These are phyloP conservation scores for Mucor circinelloides DNA, from an alignment of 371 early-diverging fungal genomes.

Conservation along the genomic window DNA sequence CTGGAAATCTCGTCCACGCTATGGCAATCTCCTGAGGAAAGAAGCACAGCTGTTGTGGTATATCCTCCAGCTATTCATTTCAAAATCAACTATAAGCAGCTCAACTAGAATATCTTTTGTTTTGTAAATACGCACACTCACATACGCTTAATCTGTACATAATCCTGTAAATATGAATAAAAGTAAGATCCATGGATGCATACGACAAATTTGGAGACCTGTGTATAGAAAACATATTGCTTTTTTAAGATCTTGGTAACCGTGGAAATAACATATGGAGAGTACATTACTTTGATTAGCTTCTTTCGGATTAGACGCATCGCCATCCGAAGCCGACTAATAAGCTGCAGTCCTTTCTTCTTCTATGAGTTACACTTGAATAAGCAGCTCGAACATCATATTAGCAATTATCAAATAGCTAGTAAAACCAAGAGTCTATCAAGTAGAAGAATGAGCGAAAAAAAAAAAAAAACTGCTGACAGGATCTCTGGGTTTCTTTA, in stretches of 20 bases:
- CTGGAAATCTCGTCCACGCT: constrained; percentile 9
- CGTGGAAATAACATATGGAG: background rate
- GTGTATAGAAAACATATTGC: background rate
- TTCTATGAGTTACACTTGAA: background rate
- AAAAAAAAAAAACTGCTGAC: background rate
- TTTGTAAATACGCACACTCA: background rate
- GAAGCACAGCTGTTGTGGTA: constrained; percentile 5
- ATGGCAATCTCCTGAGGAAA: background rate
- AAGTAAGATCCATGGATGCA: background rate
- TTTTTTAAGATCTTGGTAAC: background rate
- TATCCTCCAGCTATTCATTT: background rate
- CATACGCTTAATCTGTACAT: background rate
- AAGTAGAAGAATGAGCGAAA: background rate
- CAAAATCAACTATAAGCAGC: background rate
- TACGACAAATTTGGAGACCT: background rate
- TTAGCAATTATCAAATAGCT: background rate
- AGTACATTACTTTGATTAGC: background rate
- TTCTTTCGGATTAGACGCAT: background rate
- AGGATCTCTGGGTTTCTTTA: background rate
- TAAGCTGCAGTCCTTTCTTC: background rate
- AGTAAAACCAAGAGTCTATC: background rate
- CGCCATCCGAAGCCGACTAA: background rate
- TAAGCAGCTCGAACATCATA: background rate
- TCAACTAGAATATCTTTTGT: background rate
- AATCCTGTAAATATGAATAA: background rate